Evolutionary conservation across 2,329 filamentous ascomycete genomes (phyloP), one percentile per base, ranked within the genome.

Genomic region (Cucurbitaria berberidis): DNA sequence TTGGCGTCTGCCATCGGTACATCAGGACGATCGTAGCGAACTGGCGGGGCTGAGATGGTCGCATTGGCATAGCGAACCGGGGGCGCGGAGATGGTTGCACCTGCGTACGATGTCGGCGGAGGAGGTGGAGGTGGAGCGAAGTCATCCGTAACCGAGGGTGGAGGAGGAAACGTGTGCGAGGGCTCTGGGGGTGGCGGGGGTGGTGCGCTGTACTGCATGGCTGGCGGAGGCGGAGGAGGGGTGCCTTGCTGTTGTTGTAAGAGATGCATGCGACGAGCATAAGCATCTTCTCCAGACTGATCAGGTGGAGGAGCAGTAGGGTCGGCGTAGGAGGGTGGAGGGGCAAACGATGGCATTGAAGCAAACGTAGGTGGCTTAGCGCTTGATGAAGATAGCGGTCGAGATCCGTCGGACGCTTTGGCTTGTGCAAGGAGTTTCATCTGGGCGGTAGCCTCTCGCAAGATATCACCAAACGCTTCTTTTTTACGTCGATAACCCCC

Each of bases 21-120:
- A 30, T 60, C 57, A 15, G 59, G 59, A 32, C 50, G 63, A 43
- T 65, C 81, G 73, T 96, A 96, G 62, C 87, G 88, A 9, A 96
- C 85, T 3, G 92, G 91, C 1, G 89, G 88, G 41, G 88, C 85
- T 35, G 90, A 90, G 70, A 96, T 93, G n/a, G 85, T 87, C 16
- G 83, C 79, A 22, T 57, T 81, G 16, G 61, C 55, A 74, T 96
- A 96, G 59, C 87, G 88, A 10, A 96, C 85, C 1, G 92, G 90
- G 0, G 89, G 88, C 36, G 88, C 85, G 36, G 90, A 90, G 70
- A 96, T 93, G 7, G 85, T 87, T 10, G 83, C 79, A 36, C 57
- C 61, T 51, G 64, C 60, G 42, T 61, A 80, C 4, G 32, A 19
- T 11, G 56, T 42, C 83, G 70, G 75, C 21, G 62, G 63, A 3